A percentile compares a stretch with the other conserved stretches of the same genome.
Evolutionary conservation across 2,329 filamentous ascomycete species (phyloP).

Genomic region (Exserohilum turcica): DNA sequence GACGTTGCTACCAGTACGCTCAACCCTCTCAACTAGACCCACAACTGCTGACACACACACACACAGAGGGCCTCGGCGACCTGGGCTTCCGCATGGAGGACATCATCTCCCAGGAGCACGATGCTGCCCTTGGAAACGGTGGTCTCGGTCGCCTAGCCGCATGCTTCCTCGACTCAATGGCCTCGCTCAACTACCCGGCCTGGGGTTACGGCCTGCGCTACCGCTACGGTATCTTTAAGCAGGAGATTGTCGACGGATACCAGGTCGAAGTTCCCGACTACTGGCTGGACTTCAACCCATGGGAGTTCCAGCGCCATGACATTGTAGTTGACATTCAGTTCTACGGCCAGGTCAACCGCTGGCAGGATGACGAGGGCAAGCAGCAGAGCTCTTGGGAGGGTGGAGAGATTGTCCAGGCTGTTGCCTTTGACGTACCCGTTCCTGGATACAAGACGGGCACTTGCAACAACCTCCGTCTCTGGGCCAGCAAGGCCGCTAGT

Average conservation of each 20-base stretch:
- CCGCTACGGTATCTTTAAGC: constrained; percentile 95
- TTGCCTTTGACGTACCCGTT: constrained; percentile 89
- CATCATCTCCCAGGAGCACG: constrained; percentile 90
- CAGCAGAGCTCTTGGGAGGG: constrained; percentile 80
- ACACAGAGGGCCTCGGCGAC: constrained; percentile 76
- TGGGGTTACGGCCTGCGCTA: constrained; percentile 98
- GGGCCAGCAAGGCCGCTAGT: constrained; percentile 96
- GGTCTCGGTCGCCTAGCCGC: constrained; percentile 92
- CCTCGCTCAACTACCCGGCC: constrained; percentile 90
- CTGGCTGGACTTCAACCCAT: constrained; percentile 99
- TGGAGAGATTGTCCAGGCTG: constrained; percentile 87
- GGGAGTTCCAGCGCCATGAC: constrained; percentile 96
- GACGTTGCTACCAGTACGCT: constrained; percentile 75
- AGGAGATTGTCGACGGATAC: constrained; percentile 97
- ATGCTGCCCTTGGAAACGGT: constrained; percentile 94
- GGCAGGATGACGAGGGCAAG: constrained; percentile 74
- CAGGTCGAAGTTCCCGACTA: constrained; percentile 98
- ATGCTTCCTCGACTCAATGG: constrained; percentile 95
- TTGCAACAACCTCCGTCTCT: constrained; percentile 95
- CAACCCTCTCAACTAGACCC: background rate
- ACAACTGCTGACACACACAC: constrained; percentile 16
- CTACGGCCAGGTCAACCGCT: constrained; percentile 82
- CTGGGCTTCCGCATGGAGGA: constrained; percentile 98
- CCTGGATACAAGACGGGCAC: constrained; percentile 88
- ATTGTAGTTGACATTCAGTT: constrained; percentile 97